Conservation (phyloP, 345 rosid genomes). For the Populus simonii region DNA sequence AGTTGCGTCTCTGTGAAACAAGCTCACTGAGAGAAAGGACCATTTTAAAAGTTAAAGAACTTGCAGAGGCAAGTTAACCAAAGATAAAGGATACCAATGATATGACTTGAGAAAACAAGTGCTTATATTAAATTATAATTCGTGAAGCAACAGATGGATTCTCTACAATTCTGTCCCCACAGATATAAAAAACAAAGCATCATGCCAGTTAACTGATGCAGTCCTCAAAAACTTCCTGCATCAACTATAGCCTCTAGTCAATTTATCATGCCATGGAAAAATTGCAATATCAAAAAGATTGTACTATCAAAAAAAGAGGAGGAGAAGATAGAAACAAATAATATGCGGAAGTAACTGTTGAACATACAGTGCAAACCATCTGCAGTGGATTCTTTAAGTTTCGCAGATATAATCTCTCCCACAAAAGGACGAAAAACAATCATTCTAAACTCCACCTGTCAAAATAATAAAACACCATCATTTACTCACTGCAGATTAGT, state of each 20-base stretch:
- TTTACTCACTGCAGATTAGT: background rate
- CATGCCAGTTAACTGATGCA: background rate
- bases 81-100: no score
- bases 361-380: conserved; percentile 79
- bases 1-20: no score
- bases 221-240: background rate
- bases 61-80: no score
- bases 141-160: no score
- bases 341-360: background rate
- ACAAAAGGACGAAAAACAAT: conserved; percentile 83
- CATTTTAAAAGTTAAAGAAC: no score
- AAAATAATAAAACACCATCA: conserved; percentile 10
- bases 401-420: conserved; percentile 73
- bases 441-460: conserved; percentile 70
- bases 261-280: background rate
- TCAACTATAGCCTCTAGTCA: background rate
- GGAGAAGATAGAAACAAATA: background rate
- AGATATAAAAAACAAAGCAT: no score
- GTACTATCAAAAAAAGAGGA: background rate
- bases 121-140: no score
- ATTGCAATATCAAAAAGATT: background rate
- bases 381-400: conserved; percentile 66
- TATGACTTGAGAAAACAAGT: no score
- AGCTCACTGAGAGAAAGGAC: no score
- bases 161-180: no score